Evolutionary conservation across 2,329 filamentous ascomycete species (phyloP), one percentile per base, ranked within the genome.

Genomic region (Alternaria arborescens): DNA sequence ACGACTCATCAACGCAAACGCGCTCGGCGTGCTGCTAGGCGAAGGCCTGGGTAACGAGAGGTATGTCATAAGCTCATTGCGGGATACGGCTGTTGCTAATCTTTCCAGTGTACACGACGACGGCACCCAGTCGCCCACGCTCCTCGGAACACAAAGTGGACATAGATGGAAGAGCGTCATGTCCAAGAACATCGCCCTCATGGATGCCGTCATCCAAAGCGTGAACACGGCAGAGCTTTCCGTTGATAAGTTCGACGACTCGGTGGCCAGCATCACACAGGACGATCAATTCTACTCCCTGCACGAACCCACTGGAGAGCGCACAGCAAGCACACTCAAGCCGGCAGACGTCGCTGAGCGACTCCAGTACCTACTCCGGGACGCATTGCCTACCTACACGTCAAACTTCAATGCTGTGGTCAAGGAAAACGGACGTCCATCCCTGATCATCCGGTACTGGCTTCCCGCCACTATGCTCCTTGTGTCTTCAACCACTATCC

Each of bases 11-110:
- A 93, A 92, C 56, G 92, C 94, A 2, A 94, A 92, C 71, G 92
- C 92, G 1, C 83, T 98, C 4, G 95, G 95, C 16, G 87, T 97
- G 5, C 82, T 99, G 26, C 89, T 97, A 68, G 92, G 94, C 56
- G 93, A 97, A 74, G 93, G 92, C 3, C 82, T 97, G 48, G 88
- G 88, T 51, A 83, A 83, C 48, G 82, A 84, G 62, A 83, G 69
- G 74, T 74, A 66, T 20, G 52, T n/a, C 43, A 42, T 8, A 3
- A 14, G n/a, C 3, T 11, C 16, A 20, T 3, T 28, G 12, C 1
- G 3, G 16, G 12, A 6, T 28, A n/a, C 8, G 22, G 36, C 18
- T 22, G 8, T 12, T n/a, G 28, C 64, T 72, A 30, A 72, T 41
- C 16, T n/a, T 30, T 88, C 92, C 68, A 86, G 86, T 43, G 82